A percentile compares a stretch with the other conserved stretches of the same genome.
phyloP scores from a whole-genome alignment of 2,329 filamentous ascomycete genomes.

The Phialocephala sp. region DNA sequence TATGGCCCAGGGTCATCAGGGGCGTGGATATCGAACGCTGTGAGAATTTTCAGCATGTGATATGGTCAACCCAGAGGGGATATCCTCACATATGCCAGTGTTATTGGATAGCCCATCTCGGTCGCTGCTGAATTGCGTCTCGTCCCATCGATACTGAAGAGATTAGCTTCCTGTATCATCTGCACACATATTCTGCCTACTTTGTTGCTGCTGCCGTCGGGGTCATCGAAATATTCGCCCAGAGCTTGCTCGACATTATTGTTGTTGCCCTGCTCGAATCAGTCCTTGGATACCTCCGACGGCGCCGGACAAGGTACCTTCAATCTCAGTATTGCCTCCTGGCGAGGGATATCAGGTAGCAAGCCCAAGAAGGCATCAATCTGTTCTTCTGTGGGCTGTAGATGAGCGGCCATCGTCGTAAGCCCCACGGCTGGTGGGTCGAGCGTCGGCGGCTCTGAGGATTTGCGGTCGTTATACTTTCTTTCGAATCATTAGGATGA shows the following conservation, averaged over 20 bases:
- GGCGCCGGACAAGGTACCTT: conserved; percentile 30
- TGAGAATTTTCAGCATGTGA: conserved; percentile 16
- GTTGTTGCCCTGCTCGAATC: conserved; percentile 48
- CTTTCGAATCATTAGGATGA: not conserved
- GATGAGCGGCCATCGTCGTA: conserved; percentile 32
- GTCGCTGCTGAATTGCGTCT: conserved; percentile 57
- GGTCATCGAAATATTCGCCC: conserved; percentile 58
- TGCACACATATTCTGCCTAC: conserved; percentile 36
- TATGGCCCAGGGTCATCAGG: conserved; percentile 53
- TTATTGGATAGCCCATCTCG: conserved; percentile 56
- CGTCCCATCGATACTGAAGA: conserved; percentile 60
- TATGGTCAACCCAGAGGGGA: not conserved
- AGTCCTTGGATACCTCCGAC: conserved; percentile 20
- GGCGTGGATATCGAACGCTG: conserved; percentile 63
- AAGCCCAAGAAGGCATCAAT: conserved; percentile 32
- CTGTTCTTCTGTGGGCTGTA: conserved; percentile 35
- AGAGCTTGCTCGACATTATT: conserved; percentile 56
- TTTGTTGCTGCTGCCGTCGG: conserved; percentile 44
- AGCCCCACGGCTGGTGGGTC: not conserved
- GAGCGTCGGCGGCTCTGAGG: conserved; percentile 1
- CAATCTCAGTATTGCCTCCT: conserved; percentile 37
- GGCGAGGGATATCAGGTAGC: conserved; percentile 26
- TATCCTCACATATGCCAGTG: conserved; percentile 52
- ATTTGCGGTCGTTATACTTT: not conserved
- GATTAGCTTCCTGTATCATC: conserved; percentile 20